Evolutionary conservation across 352 stramenopile species (phyloP).

Genomic region (Phytophthora constricta): DNA sequence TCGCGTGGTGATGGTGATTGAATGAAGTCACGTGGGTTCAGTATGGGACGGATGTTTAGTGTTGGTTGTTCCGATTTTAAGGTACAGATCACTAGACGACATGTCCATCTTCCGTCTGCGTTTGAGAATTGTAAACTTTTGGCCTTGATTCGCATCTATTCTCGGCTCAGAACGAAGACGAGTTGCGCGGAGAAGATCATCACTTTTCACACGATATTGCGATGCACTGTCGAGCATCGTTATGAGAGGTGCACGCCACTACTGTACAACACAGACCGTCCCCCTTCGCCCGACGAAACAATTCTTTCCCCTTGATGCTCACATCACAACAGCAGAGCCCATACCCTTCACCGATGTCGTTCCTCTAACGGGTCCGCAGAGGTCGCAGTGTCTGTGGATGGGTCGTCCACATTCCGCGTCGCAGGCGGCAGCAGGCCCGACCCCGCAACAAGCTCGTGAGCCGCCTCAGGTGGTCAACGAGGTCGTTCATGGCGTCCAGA

Average conservation of each 20-base stretch:
- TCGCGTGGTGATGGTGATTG: no score
- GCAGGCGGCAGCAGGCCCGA: constrained; percentile 1
- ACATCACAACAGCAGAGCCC: background rate
- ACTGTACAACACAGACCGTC: no score
- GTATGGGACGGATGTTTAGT: no score
- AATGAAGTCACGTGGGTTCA: no score
- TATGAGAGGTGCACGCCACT: no score
- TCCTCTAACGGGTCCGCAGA: background rate
- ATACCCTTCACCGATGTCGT: background rate
- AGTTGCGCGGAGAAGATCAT: background rate
- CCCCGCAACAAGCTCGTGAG: constrained; percentile 32
- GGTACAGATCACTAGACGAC: no score
- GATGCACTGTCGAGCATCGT: background rate
- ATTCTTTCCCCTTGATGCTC: background rate
- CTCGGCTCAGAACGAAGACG: background rate
- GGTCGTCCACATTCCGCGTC: background rate
- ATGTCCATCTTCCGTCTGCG: no score
- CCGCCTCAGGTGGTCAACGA: constrained; percentile 38
- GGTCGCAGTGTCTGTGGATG: constrained; percentile 6
- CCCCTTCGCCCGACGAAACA: no score
- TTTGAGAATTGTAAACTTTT: background rate
- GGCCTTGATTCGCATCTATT: background rate
- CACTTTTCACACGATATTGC: background rate
- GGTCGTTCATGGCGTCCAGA: constrained; percentile 37
- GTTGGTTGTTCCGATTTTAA: no score